Evolutionary conservation across 495 filamentous ascomycete species (phyloP), one percentile per base, ranked within the genome.

Genomic region (Aspergillus indologenus): DNA sequence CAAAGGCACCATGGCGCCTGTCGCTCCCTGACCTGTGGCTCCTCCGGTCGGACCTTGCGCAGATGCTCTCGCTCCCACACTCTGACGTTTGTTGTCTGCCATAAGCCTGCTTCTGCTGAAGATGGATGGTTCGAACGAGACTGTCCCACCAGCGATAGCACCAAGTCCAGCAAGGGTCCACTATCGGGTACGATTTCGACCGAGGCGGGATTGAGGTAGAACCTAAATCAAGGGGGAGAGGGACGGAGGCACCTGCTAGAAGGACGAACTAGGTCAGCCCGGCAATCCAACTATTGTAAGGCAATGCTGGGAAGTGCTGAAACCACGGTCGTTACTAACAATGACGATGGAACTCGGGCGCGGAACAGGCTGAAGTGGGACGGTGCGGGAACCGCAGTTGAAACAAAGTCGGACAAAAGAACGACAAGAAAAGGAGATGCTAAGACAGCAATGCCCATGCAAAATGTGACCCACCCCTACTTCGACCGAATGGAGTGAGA

Each of bases 81-180:
- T 71, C 61, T 80, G 78, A 57, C 79, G 78, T 64, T 82, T 80
- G 54, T 65, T 74, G 61, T 81, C 79, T 60, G 70, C 72, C 76
- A 77, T 75, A 60, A 42, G 67, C 66, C 61, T 23, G 47, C 44
- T 29, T 42, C 49, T 54, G 48, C 19, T 20, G 48, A 49, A 29
- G 9, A 47, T 47, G 31, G 20, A 43, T 22, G 6, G 18, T 29
- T 15, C 42, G 31, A 22, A 9, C 44, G 15, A 20, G 9, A 22
- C 18, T 42, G 42, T 50, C 58, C 34, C 47, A 53, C 26, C 46
- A 22, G 26, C 29, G 56, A 47, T 22, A 29, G n/a, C 20, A 46
- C 49, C 21, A 7, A 56, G 43, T 14, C 15, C 5, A 14, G 34
- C 34, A 40, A 44, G 21, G 42, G 53, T 56, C 43, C 53, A 45